Evolutionary conservation across 169 alveolate species (phyloP).

Genomic region (Eimeria brunetti): DNA sequence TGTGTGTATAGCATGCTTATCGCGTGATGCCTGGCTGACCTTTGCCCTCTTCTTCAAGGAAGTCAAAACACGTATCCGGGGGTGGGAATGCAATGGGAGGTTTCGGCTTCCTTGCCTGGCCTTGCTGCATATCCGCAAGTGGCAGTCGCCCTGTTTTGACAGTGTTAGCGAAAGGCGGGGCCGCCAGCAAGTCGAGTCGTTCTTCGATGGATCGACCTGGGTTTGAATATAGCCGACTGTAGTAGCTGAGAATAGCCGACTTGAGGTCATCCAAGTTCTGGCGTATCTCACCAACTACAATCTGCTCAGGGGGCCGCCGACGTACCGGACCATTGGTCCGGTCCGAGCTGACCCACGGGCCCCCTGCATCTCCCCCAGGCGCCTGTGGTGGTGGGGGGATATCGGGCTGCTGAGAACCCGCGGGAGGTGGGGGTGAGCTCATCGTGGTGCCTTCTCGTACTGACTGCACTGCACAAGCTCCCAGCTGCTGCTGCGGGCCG

Average conservation of each 20-base stretch:
- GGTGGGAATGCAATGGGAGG: slow-evolving; percentile 12
- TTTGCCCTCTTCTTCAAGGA: slow-evolving; percentile 27
- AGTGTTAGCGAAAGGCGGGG: slow-evolving; percentile 47
- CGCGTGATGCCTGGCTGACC: not conserved
- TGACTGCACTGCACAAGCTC: no score
- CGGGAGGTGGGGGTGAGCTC: not conserved
- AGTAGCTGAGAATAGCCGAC: slow-evolving; percentile 62
- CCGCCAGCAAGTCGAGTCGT: slow-evolving; percentile 68
- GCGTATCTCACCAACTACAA: slow-evolving; percentile 73
- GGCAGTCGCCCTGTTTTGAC: slow-evolving; percentile 5
- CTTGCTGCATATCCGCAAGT: not conserved
- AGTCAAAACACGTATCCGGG: slow-evolving; percentile 50
- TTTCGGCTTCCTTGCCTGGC: not conserved
- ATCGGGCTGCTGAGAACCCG: slow-evolving; percentile 1
- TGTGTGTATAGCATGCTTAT: not conserved
- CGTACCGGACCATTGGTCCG: not conserved
- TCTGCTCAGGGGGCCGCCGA: slow-evolving; percentile 60
- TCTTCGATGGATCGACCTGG: slow-evolving; percentile 66
- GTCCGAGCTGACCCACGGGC: not conserved
- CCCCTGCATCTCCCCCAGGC: not conserved
- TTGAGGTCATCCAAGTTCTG: slow-evolving; percentile 74
- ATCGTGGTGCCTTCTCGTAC: not conserved
- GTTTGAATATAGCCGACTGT: slow-evolving; percentile 64
- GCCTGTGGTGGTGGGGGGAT: not conserved
- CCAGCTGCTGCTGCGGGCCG: not conserved